These are phyloP conservation scores for Hygrophorus russula DNA, from an alignment of 768 basidiomycete species.

Conservation along the genomic window DNA sequence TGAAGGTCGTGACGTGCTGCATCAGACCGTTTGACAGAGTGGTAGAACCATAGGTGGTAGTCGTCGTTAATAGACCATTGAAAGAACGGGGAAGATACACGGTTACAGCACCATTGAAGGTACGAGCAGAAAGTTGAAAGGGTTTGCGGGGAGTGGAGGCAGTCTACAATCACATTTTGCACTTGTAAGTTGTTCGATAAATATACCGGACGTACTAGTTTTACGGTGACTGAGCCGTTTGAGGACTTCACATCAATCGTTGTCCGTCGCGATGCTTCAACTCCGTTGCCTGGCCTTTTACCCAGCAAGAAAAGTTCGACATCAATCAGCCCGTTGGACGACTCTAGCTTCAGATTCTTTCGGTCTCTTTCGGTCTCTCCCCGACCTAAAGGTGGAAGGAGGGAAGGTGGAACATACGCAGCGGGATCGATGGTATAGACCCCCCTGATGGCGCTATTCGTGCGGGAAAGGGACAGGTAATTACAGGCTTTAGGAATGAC, in stretches of 20 bases:
- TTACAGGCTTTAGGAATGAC: slow-evolving; percentile 1
- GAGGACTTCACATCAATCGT: slow-evolving; percentile 21
- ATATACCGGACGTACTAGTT: slow-evolving; percentile 14
- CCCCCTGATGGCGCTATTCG: slow-evolving; percentile 21
- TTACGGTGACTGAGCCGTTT: slow-evolving; percentile 9
- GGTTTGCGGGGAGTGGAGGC: slow-evolving; percentile 2
- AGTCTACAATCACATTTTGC: not conserved
- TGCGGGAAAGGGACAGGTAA: slow-evolving; percentile 10
- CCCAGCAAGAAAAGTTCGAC: slow-evolving; percentile 29
- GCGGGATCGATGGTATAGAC: slow-evolving; percentile 29
- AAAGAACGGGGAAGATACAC: slow-evolving; percentile 30
- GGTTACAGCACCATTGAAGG: slow-evolving; percentile 21
- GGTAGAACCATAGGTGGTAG: slow-evolving; percentile 19
- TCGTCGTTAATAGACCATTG: slow-evolving; percentile 24
- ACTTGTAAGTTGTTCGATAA: not conserved
- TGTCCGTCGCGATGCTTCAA: slow-evolving; percentile 12
- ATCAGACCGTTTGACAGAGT: slow-evolving; percentile 19
- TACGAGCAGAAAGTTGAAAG: slow-evolving; percentile 15
- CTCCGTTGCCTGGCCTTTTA: not conserved
- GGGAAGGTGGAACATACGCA: slow-evolving; percentile 24
- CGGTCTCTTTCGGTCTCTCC: not conserved
- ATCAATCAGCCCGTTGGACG: slow-evolving; percentile 28
- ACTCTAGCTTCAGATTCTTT: slow-evolving; percentile 26
- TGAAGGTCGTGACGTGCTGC: slow-evolving; percentile 19
- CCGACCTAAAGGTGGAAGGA: slow-evolving; percentile 20